Evolutionary conservation across 2,329 filamentous ascomycete genomes (phyloP), one percentile per base, ranked within the genome.

Genomic region (Diplodia intermedia): DNA sequence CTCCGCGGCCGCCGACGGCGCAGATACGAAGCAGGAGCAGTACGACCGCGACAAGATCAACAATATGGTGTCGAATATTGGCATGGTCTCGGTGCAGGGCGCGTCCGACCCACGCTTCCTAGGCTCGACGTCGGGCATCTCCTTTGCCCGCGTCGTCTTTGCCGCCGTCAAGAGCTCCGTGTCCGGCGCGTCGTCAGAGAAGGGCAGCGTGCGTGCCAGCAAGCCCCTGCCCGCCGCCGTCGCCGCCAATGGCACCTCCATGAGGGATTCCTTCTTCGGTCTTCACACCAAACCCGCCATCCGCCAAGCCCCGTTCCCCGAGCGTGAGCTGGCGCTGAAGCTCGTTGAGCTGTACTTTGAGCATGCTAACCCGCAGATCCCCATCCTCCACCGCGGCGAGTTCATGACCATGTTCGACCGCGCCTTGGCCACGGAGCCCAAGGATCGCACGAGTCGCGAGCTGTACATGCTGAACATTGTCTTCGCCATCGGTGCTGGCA

Each of bases 231-330:
- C 85, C 70, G 81, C 84, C 69, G 72, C 79, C 71, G 80, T 83
- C 56, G 80, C 82, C 47, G 82, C 81, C 29, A 83, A 85, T 43
- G 90, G 89, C 47, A 93, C 92, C 20, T 93, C 91, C 14, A 95
- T 97, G 90, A 88, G 94, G 69, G 94, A 98, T 79, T 97, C 93
- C 0, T 97, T 97, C 83, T 98, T 98, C 76, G 94, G 94, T n/a
- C 83, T 98, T 54, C 93, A 97, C 73, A 96, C 92, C 2, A 94
- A 91, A 73, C 93, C 94, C 1, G 93, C 89, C 18, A 95, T 97
- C 76, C 89, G 91, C 70, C 91, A 91, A 54, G 94, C 94, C 0
- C 85, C 89, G 0, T 97, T 98, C 73, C 95, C 95, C 0, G 88
- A 91, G 70, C 88, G 87, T 71, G 88, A 91, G 38, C 83, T 97